Percentiles rank a stretch among this genome's conserved stretches.
phyloP scores from a whole-genome alignment of 108 stramenopile species.

The Cyclotella distinguenda region DNA sequence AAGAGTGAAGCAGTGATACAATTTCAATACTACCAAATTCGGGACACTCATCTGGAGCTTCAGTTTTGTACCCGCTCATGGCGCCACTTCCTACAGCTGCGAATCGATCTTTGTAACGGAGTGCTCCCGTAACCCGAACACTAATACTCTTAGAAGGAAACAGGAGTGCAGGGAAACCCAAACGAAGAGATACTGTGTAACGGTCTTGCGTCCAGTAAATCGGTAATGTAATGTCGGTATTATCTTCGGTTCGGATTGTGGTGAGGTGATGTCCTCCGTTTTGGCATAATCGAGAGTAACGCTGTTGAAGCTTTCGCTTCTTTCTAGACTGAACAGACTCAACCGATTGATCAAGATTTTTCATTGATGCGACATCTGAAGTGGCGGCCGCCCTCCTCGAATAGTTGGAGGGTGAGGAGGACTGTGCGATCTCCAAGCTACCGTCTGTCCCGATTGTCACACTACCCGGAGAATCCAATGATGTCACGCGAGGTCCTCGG shows the following conservation, averaged over 20 bases:
- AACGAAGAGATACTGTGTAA: conserved; percentile 13
- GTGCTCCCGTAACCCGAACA: conserved; percentile 33
- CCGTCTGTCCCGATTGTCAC: conserved; percentile 43
- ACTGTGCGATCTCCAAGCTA: conserved; percentile 23
- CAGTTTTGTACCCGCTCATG: conserved; percentile 18
- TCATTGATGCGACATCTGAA: background rate
- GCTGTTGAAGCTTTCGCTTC: conserved; percentile 12
- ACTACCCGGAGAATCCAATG: conserved; percentile 39
- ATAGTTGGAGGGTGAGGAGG: background rate
- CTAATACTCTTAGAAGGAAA: conserved; percentile 30
- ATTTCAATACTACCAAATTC: conserved; percentile 29
- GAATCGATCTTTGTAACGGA: conserved; percentile 37
- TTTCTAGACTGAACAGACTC: conserved; percentile 4
- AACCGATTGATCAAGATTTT: background rate
- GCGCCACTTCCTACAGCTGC: conserved; percentile 42
- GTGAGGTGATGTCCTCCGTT: conserved; percentile 29
- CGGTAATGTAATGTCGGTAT: conserved; percentile 4
- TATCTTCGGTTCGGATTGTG: background rate
- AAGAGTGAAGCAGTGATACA: background rate
- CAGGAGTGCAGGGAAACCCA: conserved; percentile 18
- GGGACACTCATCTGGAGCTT: background rate
- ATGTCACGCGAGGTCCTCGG: conserved; percentile 32
- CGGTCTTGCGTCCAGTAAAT: conserved; percentile 48
- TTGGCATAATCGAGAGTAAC: conserved; percentile 2
- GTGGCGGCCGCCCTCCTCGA: background rate